Evolutionary conservation across 2,329 filamentous ascomycete species (phyloP).

Genomic region (Aspergillus thermomutatus): DNA sequence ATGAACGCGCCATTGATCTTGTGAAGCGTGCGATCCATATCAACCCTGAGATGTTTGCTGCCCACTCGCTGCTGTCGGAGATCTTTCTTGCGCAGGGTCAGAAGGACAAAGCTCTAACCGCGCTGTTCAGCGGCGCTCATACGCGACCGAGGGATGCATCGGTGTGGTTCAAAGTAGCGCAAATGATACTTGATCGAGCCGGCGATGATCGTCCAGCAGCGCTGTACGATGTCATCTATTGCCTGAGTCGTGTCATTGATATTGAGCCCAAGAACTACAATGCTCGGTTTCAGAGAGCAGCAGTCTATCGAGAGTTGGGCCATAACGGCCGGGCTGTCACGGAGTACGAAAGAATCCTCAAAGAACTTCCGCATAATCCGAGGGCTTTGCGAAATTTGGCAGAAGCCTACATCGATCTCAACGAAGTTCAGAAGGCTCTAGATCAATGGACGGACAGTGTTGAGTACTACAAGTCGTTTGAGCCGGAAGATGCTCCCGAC

Average conservation of each 20-base stretch:
- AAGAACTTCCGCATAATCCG: conserved; percentile 52
- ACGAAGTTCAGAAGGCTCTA: conserved; percentile 48
- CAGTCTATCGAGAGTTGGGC: conserved; percentile 51
- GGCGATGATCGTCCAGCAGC: conserved; percentile 43
- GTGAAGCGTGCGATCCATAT: conserved; percentile 50
- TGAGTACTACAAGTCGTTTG: conserved; percentile 44
- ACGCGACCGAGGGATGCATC: conserved; percentile 52
- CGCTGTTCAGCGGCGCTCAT: conserved; percentile 57
- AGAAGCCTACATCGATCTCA: conserved; percentile 53
- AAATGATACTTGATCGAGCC: conserved; percentile 50
- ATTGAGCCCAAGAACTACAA: conserved; percentile 52
- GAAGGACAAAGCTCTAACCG: conserved; percentile 54
- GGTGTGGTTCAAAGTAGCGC: conserved; percentile 58
- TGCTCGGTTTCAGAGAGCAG: conserved; percentile 54
- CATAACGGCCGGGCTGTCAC: conserved; percentile 46
- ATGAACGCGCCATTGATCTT: conserved; percentile 41
- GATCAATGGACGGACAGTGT: conserved; percentile 53
- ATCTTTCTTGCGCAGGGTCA: conserved; percentile 56
- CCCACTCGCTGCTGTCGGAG: conserved; percentile 59
- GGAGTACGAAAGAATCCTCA: conserved; percentile 55
- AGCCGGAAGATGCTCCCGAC: conserved; percentile 42
- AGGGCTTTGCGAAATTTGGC: conserved; percentile 55
- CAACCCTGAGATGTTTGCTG: conserved; percentile 62
- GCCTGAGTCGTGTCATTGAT: conserved; percentile 52
- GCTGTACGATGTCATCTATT: conserved; percentile 50